Percentiles rank a stretch among this genome's conserved stretches.
Evolutionary conservation across 2,329 filamentous ascomycete genomes (phyloP).

Genomic region (Conoideocrella luteorostrata): DNA sequence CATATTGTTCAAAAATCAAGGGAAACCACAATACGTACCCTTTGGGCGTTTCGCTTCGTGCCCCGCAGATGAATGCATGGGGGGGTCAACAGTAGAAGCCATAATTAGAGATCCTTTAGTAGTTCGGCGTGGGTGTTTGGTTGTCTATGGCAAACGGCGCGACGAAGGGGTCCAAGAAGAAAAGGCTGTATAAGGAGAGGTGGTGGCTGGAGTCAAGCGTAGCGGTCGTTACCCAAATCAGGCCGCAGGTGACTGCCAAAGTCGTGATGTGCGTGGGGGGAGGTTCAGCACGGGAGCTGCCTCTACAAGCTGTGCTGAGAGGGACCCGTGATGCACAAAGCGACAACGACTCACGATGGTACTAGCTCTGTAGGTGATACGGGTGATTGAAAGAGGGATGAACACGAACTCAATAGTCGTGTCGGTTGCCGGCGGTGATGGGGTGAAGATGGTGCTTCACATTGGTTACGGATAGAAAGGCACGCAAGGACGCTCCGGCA

Average conservation of each 20-base stretch:
- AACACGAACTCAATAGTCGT: no score
- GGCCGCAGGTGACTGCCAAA: neutral
- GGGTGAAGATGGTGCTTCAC: no score
- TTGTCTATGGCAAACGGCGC: neutral
- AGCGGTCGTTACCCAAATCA: neutral
- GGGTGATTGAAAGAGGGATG: neutral
- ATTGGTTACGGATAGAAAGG: no score
- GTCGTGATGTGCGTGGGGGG: neutral
- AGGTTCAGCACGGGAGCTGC: neutral
- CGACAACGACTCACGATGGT: neutral
- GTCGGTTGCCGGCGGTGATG: no score
- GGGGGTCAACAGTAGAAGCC: conserved; percentile 33
- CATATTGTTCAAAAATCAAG: neutral
- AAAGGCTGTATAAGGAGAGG: neutral
- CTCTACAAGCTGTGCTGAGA: no score
- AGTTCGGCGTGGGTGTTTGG: neutral
- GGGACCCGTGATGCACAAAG: neutral
- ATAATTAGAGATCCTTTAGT: conserved; percentile 19
- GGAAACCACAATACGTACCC: conserved; percentile 34
- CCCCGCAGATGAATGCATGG: conserved; percentile 35
- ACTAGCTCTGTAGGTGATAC: neutral
- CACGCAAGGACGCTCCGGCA: no score
- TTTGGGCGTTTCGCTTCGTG: conserved; percentile 38
- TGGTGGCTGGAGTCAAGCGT: neutral
- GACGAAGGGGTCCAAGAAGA: neutral